Percentiles rank a stretch among this genome's conserved stretches.
Evolutionary conservation across 371 early-diverging fungal genomes (phyloP).

Genomic region (Phascolomyces articulosus): DNA sequence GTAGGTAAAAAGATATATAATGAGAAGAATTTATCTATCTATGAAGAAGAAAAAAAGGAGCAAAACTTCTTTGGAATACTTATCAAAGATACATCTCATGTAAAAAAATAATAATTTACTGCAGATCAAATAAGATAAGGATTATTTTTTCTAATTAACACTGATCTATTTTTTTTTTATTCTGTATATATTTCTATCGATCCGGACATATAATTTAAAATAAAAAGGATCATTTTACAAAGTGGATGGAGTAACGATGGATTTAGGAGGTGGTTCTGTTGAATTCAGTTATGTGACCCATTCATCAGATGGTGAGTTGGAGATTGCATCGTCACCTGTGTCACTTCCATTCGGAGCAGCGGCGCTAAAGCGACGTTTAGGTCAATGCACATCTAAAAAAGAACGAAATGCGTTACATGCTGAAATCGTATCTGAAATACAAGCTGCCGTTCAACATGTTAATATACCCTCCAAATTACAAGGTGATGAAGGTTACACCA

Average conservation of each 20-base stretch:
- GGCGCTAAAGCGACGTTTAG: constrained; percentile 48
- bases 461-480: constrained; percentile 37
- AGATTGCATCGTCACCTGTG: constrained; percentile 50
- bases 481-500: constrained; percentile 44
- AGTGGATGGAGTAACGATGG: constrained; percentile 65
- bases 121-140: not conserved
- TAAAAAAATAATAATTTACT: too few species aligned
- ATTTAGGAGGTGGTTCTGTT: constrained; percentile 67
- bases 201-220: too few species aligned
- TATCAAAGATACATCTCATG: too few species aligned
- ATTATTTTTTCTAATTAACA: not conserved
- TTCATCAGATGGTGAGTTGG: constrained; percentile 16
- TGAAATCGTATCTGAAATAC: constrained; percentile 36
- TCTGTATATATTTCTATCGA: too few species aligned
- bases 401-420: constrained; percentile 40
- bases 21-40: not conserved
- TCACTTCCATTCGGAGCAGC: constrained; percentile 69
- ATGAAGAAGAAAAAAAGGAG: too few species aligned
- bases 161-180: too few species aligned
- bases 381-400: constrained; percentile 27
- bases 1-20: constrained; percentile 36
- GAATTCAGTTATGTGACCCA: constrained; percentile 63
- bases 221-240: constrained; percentile 56
- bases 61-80: too few species aligned
- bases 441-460: constrained; percentile 28